Conservation (phyloP, 768 basidiomycete species). For the Termitomyces sp. region DNA sequence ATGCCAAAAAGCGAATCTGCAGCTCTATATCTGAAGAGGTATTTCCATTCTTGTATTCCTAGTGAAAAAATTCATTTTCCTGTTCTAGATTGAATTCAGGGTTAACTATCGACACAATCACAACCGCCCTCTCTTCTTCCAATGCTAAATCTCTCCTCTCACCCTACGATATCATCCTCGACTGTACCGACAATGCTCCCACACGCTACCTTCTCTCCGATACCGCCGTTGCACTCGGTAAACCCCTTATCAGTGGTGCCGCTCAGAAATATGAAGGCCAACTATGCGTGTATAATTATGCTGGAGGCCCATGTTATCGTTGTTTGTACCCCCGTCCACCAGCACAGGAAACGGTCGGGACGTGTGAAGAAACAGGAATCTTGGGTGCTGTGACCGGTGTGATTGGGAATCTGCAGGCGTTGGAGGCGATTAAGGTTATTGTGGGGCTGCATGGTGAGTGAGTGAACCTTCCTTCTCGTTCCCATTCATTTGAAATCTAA, state of each 20-base stretch:
- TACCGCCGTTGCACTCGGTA: conserved; percentile 65
- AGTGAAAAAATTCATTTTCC: background rate
- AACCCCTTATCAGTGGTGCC: conserved; percentile 43
- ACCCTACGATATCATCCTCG: conserved; percentile 14
- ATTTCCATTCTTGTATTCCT: background rate
- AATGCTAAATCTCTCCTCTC: conserved; percentile 55
- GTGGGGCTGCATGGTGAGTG: conserved; percentile 28
- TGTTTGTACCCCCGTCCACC: conserved; percentile 88
- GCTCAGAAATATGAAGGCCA: conserved; percentile 86
- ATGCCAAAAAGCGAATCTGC: conserved; percentile 83
- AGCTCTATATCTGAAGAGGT: conserved; percentile 65
- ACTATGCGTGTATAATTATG: conserved; percentile 70
- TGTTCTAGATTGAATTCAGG: conserved; percentile 66
- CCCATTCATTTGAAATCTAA: background rate
- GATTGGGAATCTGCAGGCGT: conserved; percentile 85
- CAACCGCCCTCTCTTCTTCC: conserved; percentile 46
- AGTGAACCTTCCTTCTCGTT: conserved; percentile 28
- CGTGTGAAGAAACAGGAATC: conserved; percentile 87
- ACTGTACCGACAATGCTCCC: conserved; percentile 60
- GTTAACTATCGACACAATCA: conserved; percentile 54
- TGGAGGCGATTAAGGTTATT: conserved; percentile 69
- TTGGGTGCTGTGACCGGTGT: conserved; percentile 85
- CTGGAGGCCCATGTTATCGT: conserved; percentile 86
- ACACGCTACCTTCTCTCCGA: conserved; percentile 93
- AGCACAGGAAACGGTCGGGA: conserved; percentile 55